Evolutionary conservation across 805 yeast genomes (phyloP), one percentile per base, ranked within the genome.

Genomic region (Kurtzmaniella cleridarum): DNA sequence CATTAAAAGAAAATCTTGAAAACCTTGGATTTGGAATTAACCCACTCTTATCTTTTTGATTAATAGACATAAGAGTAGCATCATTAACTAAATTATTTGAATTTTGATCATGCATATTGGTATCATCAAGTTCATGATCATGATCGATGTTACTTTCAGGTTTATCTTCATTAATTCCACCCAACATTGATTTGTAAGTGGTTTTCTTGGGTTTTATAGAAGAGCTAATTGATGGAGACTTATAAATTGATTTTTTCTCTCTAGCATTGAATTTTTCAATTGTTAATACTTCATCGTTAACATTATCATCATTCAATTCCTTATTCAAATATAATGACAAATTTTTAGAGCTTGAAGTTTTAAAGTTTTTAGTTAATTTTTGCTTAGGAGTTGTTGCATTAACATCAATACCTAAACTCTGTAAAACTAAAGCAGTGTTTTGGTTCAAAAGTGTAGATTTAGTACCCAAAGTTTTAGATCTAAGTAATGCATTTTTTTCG

Each of bases 11-110:
- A 37, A 69, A 56, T 28, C 63, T 54, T 0, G 74, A 69, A 40
- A 69, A 69, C 27, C 67, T 49, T 9, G 73, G 73, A 37, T 69
- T 68, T 5, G 74, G 74, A 28, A 66, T 61, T 38, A 63, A 50
- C 7, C 44, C 56, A 29, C 32, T 32, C 23, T 32, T 34, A 14
- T 36, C 39, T 15, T 30, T 27, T 15, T 35, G 38, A 41, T 17
- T 39, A 34, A 34, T 27, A 16, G 14, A 7, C 3, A 11, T 27
- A 18, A 9, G 2, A 17, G 12, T 11, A 23, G 9, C 13, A 15
- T 6, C 15, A 15, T 6, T n/a, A 3, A 15, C 32, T 17, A 24
- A 16, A 5, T 10, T 28, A 28, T 12, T 27, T 26, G 15, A 29
- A n/a, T 12, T 15, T 10, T 23, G 11, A 30, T 12, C 9, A 26